A percentile compares a stretch with the other conserved stretches of the same genome.
Conservation (phyloP, 495 filamentous ascomycete species). For the Penicillium macrosclerotiorum region DNA sequence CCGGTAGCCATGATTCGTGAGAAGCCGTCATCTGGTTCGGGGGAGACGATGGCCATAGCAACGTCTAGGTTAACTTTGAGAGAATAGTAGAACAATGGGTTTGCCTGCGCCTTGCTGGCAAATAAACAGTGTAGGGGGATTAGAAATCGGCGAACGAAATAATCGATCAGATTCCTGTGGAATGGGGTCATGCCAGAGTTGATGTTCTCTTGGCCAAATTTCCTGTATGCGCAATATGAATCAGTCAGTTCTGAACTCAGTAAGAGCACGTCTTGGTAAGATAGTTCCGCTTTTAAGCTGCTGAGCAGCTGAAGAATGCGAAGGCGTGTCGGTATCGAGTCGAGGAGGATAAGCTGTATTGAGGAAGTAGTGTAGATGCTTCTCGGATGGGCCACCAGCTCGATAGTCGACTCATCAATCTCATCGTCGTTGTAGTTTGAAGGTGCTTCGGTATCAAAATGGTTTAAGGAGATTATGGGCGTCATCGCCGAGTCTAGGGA, state of each 20-base stretch:
- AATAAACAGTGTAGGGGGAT: conserved; percentile 49
- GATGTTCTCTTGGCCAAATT: background rate
- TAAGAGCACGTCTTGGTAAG: conserved; percentile 44
- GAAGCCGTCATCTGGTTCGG: conserved; percentile 40
- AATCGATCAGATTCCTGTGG: conserved; percentile 30
- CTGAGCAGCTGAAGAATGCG: conserved; percentile 40
- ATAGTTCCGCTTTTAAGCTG: conserved; percentile 40
- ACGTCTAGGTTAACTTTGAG: conserved; percentile 44
- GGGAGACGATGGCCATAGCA: conserved; percentile 39
- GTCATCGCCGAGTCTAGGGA: conserved; percentile 52
- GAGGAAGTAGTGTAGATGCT: background rate
- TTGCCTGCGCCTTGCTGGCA: conserved; percentile 37
- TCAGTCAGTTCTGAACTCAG: conserved; percentile 36
- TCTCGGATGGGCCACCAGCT: background rate
- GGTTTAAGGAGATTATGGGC: conserved; percentile 45
- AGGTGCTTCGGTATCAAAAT: conserved; percentile 53
- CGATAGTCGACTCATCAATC: background rate
- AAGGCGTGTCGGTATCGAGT: conserved; percentile 43
- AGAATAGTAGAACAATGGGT: conserved; percentile 50
- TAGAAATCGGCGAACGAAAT: conserved; percentile 45
- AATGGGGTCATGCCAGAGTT: conserved; percentile 16
- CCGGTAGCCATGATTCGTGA: conserved; percentile 37
- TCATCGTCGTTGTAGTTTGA: conserved; percentile 49
- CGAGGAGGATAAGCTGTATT: conserved; percentile 41
- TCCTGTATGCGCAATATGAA: too few relatives aligned